Evolutionary conservation across 192 early-diverging fungal species (phyloP).

Genomic region (Mortierella claussenii): DNA sequence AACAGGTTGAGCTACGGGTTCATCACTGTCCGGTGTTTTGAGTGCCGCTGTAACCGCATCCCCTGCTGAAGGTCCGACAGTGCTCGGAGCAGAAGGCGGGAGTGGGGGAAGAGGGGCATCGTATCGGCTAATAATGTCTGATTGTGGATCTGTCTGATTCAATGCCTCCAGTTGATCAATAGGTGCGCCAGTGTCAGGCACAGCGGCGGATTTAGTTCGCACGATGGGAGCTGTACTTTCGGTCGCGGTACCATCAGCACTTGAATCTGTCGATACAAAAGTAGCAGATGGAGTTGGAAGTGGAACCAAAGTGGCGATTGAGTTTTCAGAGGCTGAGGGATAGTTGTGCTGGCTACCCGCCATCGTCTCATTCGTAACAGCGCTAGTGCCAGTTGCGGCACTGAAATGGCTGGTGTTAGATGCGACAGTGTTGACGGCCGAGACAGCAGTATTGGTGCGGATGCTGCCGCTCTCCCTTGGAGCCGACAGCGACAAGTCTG

Average conservation of each 20-base stretch:
- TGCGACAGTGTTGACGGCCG: conserved; percentile 25
- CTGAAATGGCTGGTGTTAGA: conserved; percentile 30
- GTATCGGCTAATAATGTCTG: not conserved
- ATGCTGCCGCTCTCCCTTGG: conserved; percentile 6
- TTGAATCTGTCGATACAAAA: not conserved
- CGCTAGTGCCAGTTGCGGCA: conserved; percentile 2
- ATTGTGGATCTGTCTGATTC: not conserved
- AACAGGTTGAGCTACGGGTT: not conserved
- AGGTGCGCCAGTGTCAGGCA: conserved; percentile 16
- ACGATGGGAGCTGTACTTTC: not conserved
- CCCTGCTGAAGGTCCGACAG: not conserved
- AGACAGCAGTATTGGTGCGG: conserved; percentile 30
- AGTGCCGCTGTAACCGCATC: not conserved
- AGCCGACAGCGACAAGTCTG: conserved; percentile 3
- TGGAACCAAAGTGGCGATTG: conserved; percentile 32
- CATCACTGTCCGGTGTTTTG: not conserved
- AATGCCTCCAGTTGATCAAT: conserved; percentile 23
- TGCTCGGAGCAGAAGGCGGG: conserved; percentile 2
- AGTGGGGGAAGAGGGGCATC: conserved; percentile 41
- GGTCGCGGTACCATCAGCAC: not conserved
- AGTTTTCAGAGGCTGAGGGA: conserved; percentile 12
- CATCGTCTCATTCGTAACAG: conserved; percentile 9
- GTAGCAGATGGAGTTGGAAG: conserved; percentile 25
- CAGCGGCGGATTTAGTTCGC: not conserved
- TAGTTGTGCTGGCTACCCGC: conserved; percentile 6